These are phyloP conservation scores for Lepraria neglecta DNA, from an alignment of 495 filamentous ascomycete species.

Conservation along the genomic window DNA sequence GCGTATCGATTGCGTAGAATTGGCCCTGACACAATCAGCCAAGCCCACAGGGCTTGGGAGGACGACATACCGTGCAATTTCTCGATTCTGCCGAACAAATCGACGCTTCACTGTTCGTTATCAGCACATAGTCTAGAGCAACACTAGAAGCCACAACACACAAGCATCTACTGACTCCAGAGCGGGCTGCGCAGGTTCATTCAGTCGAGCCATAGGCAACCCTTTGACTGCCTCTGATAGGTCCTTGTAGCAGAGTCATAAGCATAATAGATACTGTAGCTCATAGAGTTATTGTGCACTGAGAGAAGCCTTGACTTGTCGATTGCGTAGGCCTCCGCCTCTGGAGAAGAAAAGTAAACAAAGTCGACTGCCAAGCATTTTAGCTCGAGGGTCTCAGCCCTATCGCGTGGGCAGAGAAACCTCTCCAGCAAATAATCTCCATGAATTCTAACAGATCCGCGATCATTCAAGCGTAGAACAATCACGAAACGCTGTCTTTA, in stretches of 20 bases:
- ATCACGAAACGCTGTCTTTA: no score
- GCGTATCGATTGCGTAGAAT: constrained; percentile 83
- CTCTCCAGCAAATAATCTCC: not conserved
- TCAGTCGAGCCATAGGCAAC: constrained; percentile 74
- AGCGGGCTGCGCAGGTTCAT: constrained; percentile 61
- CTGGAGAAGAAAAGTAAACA: constrained; percentile 13
- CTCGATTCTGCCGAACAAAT: constrained; percentile 88
- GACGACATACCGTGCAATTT: constrained; percentile 60
- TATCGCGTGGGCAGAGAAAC: not conserved
- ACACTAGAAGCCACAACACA: constrained; percentile 44
- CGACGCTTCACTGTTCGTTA: constrained; percentile 63
- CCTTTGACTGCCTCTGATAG: not conserved
- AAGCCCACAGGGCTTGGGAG: not conserved
- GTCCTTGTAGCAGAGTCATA: not conserved
- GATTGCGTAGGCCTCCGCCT: not conserved
- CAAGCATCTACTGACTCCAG: constrained; percentile 72
- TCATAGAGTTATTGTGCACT: not conserved
- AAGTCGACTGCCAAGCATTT: constrained; percentile 11
- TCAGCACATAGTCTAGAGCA: constrained; percentile 20
- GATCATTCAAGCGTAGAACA: not conserved
- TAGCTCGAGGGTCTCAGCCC: constrained; percentile 9
- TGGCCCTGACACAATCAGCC: constrained; percentile 46
- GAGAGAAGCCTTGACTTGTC: not conserved
- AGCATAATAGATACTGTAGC: not conserved
- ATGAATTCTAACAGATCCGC: not conserved